A percentile compares a stretch with the other conserved stretches of the same genome.
phyloP scores from a whole-genome alignment of 495 filamentous ascomycete genomes.

The Thermochaetoides thermophila region DNA sequence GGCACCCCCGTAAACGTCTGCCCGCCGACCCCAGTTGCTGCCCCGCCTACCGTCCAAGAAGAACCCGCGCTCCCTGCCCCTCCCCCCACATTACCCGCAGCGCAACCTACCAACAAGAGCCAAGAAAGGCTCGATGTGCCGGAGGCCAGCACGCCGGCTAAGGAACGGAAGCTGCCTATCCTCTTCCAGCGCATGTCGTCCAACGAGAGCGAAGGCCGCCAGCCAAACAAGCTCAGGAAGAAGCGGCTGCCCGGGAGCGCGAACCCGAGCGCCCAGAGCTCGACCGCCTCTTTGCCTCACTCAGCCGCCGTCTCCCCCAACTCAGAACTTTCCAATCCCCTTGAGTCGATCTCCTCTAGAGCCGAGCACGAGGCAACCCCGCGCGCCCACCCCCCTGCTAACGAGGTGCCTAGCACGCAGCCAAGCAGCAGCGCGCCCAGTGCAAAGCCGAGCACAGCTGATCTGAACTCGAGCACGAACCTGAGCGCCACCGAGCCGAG shows the following conservation, averaged over 20 bases:
- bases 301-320: slow-evolving; percentile 24
- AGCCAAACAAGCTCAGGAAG: slow-evolving; percentile 77
- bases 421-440: no score
- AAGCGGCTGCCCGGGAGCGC: slow-evolving; percentile 58
- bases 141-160: slow-evolving; percentile 46
- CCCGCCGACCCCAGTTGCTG: slow-evolving; percentile 3
- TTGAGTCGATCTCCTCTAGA: slow-evolving; percentile 20
- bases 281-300: slow-evolving; percentile 53
- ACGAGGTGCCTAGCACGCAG: no score
- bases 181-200: slow-evolving; percentile 56
- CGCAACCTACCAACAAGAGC: no score
- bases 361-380: no score
- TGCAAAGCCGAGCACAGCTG: not conserved
- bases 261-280: slow-evolving; percentile 76
- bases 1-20: slow-evolving; percentile 17
- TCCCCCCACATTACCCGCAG: no score
- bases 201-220: slow-evolving; percentile 46
- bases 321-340: slow-evolving; percentile 21
- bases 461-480: no score
- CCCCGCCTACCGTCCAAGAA: slow-evolving; percentile 14
- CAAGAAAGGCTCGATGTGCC: slow-evolving; percentile 34
- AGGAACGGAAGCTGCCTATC: slow-evolving; percentile 51
- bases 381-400: no score
- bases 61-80: slow-evolving; percentile 14
- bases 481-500: not conserved